Base-by-base conservation (phyloP, 768 basidiomycete species). In the Calocera cornea region DNA sequence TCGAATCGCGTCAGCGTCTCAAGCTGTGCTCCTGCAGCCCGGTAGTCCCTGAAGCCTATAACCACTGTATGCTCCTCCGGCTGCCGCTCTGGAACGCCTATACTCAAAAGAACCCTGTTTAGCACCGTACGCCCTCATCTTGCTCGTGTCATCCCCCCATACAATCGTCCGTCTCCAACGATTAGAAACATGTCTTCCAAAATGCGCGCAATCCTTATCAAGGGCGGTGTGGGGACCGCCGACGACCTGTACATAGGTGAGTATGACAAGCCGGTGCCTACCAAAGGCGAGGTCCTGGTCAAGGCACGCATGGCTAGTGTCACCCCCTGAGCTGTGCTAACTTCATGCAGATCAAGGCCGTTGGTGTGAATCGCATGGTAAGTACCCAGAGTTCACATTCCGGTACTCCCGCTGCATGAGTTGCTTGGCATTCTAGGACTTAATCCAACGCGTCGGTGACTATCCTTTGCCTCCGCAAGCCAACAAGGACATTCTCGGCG, bases 341-440 rank as follows among this genome's bases (percentile, higher is more conserved):
- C 38, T 47, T 36, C 33, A 3, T 27, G 17, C 70, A 91, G 88
- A 81, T 90, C 73, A 85, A 84, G 75, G 87, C 87, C 0, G 94
- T 95, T 74, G 90, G 91, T n/a, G 77, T 95, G 68, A 95, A 95
- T 76, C 83, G 93, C 34, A 87, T 91, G 91, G 92, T 95, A 73
- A 80, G 92, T 66, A 65, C 70, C 5, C 92, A 91, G 75, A 83
- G 88, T 5, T 80, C 86, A 73, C 89, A 87, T 0, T 72, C 74
- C 24, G 5, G 31, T 54, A 44, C 27, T 24, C 8, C 12, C 17
- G 17, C 31, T 12, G 22, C 7, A 3, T 34, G 41, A 22, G 41
- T 14, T 12, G 17, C 12, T 49, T 27, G 34, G 14, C 19, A 40
- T 31, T 0, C 31, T 19, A 27, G 38, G 33, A 19, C 36, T 16